A percentile compares a stretch with the other conserved stretches of the same genome.
These are phyloP conservation scores for Ceratocystis variospora DNA, from an alignment of 2,329 filamentous ascomycete species.

Conservation along the genomic window DNA sequence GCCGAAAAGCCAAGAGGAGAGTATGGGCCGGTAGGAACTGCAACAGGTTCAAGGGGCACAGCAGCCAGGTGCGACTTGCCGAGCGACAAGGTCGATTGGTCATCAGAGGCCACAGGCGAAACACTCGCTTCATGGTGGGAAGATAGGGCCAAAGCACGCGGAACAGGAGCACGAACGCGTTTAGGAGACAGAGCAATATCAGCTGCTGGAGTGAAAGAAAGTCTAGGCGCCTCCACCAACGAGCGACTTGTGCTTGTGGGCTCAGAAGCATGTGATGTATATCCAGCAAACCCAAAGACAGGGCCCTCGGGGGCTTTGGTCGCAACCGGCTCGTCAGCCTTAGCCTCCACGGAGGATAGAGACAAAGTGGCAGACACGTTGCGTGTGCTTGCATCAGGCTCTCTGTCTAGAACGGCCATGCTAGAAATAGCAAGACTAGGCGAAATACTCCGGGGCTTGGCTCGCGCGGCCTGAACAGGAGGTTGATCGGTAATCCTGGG, in stretches of 20 bases:
- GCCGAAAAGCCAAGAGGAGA: conserved; percentile 16
- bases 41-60: conserved; percentile 8
- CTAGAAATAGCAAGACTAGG: conserved; percentile 7
- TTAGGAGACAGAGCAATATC: conserved; percentile 10
- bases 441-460: conserved; percentile 4
- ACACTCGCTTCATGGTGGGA: conserved; percentile 14
- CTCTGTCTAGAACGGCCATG: conserved; percentile 10
- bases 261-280: conserved; percentile 24
- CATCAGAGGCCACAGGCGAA: background rate
- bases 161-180: background rate
- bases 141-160: conserved; percentile 13
- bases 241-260: conserved; percentile 20
- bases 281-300: conserved; percentile 23
- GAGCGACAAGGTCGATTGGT: background rate
- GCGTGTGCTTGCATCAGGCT: conserved; percentile 18
- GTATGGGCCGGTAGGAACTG: conserved; percentile 8
- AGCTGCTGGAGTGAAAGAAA: conserved; percentile 6
- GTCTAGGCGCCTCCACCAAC: conserved; percentile 22
- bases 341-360: conserved; percentile 21
- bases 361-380: conserved; percentile 20
- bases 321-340: conserved; percentile 19
- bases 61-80: conserved; percentile 6
- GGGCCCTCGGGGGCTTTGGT: background rate
- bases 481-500: conserved; percentile 15
- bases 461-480: conserved; percentile 3